These are phyloP conservation scores for Pseudoneurospora amorphoporcata DNA, from an alignment of 495 filamentous ascomycete genomes.

Conservation along the genomic window DNA sequence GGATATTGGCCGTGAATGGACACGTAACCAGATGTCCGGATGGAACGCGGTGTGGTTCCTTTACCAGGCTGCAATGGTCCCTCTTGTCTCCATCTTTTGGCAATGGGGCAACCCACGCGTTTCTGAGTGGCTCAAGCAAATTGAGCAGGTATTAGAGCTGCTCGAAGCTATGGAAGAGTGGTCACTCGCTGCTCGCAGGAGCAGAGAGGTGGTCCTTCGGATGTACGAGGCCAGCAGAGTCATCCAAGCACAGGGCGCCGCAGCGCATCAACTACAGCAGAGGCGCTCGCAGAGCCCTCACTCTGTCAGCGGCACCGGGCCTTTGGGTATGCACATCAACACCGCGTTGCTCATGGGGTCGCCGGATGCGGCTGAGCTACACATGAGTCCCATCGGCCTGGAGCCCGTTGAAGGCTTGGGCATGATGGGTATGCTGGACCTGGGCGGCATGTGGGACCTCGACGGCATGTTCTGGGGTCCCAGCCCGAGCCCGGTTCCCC, in stretches of 20 bases:
- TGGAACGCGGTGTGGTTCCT: slow-evolving; percentile 81
- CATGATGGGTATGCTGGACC: slow-evolving; percentile 43
- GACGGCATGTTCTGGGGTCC: slow-evolving; percentile 42
- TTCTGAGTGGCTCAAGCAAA: slow-evolving; percentile 50
- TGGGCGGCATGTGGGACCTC: slow-evolving; percentile 45
- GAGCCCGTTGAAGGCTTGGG: slow-evolving; percentile 41
- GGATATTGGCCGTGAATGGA: slow-evolving; percentile 58
- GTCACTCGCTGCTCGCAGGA: slow-evolving; percentile 60
- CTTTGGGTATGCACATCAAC: slow-evolving; percentile 23
- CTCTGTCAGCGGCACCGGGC: neutral
- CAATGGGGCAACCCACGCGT: slow-evolving; percentile 46
- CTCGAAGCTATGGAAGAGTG: slow-evolving; percentile 61
- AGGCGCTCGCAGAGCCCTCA: slow-evolving; percentile 16
- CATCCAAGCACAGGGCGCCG: slow-evolving; percentile 28
- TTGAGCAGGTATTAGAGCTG: slow-evolving; percentile 57
- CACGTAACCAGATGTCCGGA: slow-evolving; percentile 62
- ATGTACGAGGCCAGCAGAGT: slow-evolving; percentile 54
- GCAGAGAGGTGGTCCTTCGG: slow-evolving; percentile 54
- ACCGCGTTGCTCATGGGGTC: slow-evolving; percentile 25
- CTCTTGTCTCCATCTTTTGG: slow-evolving; percentile 61
- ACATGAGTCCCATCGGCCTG: slow-evolving; percentile 41
- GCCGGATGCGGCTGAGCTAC: slow-evolving; percentile 21
- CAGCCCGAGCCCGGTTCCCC: slow-evolving; percentile 21
- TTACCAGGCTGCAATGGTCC: slow-evolving; percentile 72
- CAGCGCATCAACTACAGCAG: slow-evolving; percentile 9